Evolutionary conservation across 768 basidiomycete species (phyloP), one percentile per base, ranked within the genome.

Genomic region (Cystobasidiopsis lactophilus): DNA sequence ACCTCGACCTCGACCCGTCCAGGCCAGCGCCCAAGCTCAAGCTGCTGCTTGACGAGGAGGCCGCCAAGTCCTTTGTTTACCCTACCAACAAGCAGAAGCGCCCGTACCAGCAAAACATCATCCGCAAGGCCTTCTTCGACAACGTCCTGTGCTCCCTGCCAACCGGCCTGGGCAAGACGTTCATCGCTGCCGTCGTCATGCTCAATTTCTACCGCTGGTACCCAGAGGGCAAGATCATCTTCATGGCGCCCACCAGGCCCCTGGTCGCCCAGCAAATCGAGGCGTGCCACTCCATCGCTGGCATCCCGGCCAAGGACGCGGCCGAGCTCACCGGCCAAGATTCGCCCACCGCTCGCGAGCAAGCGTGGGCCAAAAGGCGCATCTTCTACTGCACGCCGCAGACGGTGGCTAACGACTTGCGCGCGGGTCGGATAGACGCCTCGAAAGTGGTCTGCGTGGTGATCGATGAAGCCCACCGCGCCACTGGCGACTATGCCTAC

Each of bases 151-250:
- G 95, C 27, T 82, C 88, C 0, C 69, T 98, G 14, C 93, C 93
- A 1, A 98, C 93, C 0, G 93, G 93, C 41, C 70, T 96, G 13
- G 93, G 93, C 16, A 98, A 98, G 69, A 98, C 93, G 0, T 96
- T 98, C 62, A 82, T 98, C 55, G 93, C 93, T 3, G 88, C 91
- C 1, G 85, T 85, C 2, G 75, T 98, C 21, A 95, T 98, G 91
- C 56, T 59, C 52, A 58, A 61, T 54, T 56, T 53, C 56, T 91
- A 86, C 61, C 78, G 82, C 33, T 91, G 86, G 86, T 91, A 82
- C 65, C 85, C 88, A 0, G 73, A 80, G 44, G 84, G 85, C 18
- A 89, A 85, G 61, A 79, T 96, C 16, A 73, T 96, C 30, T 98
- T 98, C 62, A 77, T 95, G 43, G 91, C 91, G 0, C 91, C 91